phyloP scores from a whole-genome alignment of 345 rosid genomes.

The Populus simonii region DNA sequence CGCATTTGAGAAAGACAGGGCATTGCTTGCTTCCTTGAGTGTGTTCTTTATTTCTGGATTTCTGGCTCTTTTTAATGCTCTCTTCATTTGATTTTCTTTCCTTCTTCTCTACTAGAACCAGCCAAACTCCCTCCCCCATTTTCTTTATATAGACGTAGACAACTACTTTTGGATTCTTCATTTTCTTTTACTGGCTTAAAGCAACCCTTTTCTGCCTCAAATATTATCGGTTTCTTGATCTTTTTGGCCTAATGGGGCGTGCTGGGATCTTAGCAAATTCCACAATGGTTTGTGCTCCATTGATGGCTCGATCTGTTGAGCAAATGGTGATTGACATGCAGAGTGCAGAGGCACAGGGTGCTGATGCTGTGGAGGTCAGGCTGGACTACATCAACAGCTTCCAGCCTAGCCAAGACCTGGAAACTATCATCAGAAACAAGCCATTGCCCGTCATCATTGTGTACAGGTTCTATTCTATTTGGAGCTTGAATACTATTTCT shows the following conservation, averaged over 20 bases:
- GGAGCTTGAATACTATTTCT: background rate
- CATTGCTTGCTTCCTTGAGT: background rate
- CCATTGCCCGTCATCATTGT: conserved; percentile 48
- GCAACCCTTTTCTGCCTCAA: background rate
- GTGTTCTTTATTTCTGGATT: background rate
- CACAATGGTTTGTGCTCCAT: conserved; percentile 39
- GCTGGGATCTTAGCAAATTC: background rate
- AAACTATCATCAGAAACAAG: conserved; percentile 37
- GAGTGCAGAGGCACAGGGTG: conserved; percentile 48
- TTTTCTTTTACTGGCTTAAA: no score
- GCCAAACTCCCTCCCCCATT: no score
- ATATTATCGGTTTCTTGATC: background rate
- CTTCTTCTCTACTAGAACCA: background rate
- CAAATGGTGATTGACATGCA: conserved; percentile 38
- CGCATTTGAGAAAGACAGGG: background rate
- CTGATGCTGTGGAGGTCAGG: conserved; percentile 50
- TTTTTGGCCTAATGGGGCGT: conserved; percentile 27
- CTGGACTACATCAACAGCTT: conserved; percentile 44
- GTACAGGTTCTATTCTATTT: conserved; percentile 26
- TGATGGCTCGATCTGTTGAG: conserved; percentile 42
- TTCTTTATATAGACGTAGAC: no score
- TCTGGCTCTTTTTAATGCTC: background rate
- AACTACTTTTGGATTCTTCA: no score
- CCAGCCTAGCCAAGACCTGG: conserved; percentile 40
- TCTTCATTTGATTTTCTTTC: background rate